Base-by-base conservation (phyloP, 805 yeast genomes). In the Candida xiaguanensis region DNA sequence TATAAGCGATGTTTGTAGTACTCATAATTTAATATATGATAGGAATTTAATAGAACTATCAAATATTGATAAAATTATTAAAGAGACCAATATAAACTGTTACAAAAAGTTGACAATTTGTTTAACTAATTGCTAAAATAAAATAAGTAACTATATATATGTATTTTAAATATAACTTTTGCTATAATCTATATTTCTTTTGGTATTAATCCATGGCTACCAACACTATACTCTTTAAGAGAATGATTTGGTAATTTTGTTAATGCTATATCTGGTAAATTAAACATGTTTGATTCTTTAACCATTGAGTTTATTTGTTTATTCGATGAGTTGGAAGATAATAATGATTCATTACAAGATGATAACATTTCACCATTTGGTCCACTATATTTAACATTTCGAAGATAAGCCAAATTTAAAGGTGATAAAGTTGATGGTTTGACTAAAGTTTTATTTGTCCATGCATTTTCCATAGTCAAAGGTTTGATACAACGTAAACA, bases 401-500 rank as follows among this genome's bases (percentile, higher is more conserved):
- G 43, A 34, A 55, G 42, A 40, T 57, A 54, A 3, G 50, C 41
- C 22, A 55, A 43, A 31, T 50, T 58, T 32, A 58, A 44, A 8
- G 64, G 62, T 4, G 63, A 62, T 50, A 53, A 41, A 4, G 57
- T 45, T 2, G 70, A 54, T 2, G 71, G 68, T 43, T 65, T 65
- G 23, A 70, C 66, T 15, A 75, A 47, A 22, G 63, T 52, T 48
- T 67, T 74, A 31, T 77, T 75, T 16, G 71, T 56, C 84, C 85
- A 79, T 7, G 65, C 47, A 31, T 77, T 80, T 32, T 73, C 77
- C 44, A 65, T 64, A 1, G 71, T 62, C 38, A 79, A 60, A 3
- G 81, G 74, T 47, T 68, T 74, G 18, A 79, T 74, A 46, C 85
- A 79, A 34, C 82, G 68, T 24, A 78, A 52, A 13, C 80, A 71